Evolutionary conservation across 108 stramenopile species (phyloP).

Genomic region (Mediolabrus comicus): DNA sequence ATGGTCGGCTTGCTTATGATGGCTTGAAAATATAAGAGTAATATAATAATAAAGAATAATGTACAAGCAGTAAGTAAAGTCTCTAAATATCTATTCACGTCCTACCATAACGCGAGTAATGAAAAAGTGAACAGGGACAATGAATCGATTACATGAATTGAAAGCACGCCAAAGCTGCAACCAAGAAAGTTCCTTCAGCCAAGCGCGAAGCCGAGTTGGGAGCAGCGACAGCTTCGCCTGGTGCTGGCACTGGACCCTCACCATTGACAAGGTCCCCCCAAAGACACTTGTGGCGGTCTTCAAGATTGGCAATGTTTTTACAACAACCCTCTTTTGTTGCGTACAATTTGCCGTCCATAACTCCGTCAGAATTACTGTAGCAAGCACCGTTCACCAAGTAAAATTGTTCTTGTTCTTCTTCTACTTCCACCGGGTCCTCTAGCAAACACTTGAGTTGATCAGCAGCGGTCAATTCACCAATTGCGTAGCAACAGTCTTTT

Average conservation of each 20-base stretch:
- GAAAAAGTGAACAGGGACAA: not conserved
- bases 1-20: conserved; percentile 14
- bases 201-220: not conserved
- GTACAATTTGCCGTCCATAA: not conserved
- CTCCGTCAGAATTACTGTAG: not conserved
- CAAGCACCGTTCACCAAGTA: not conserved
- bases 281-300: not conserved
- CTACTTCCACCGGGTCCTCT: not conserved
- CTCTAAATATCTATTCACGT: not conserved
- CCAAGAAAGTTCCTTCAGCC: not conserved
- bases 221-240: not conserved
- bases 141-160: not conserved
- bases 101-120: no score
- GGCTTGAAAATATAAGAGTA: not conserved
- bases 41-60: not conserved
- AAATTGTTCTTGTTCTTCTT: not conserved
- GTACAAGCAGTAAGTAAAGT: no score
- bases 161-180: not conserved
- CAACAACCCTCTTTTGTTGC: not conserved
- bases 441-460: not conserved
- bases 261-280: no score
- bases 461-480: not conserved
- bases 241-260: no score
- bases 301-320: not conserved
- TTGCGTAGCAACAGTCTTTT: not conserved